These are phyloP conservation scores for Sclerotinia sclerotiorum DNA, from an alignment of 2,329 filamentous ascomycete genomes.

Conservation along the genomic window DNA sequence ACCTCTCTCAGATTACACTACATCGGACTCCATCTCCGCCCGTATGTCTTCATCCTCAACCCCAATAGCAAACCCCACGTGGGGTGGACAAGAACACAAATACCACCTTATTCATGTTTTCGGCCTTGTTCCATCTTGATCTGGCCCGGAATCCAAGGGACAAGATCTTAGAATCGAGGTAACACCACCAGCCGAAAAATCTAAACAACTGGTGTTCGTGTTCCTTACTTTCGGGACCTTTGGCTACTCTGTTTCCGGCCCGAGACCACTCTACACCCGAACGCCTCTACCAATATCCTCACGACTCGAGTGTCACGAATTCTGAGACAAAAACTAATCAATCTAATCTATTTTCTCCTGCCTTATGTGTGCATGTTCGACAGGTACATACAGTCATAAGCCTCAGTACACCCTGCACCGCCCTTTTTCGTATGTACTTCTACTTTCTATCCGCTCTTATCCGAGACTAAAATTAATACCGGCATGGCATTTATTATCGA, in stretches of 20 bases:
- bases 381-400: neutral
- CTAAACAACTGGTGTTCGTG: neutral
- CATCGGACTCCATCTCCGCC: neutral
- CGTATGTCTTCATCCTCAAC: slow-evolving; percentile 1
- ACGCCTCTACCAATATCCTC: neutral
- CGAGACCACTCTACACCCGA: neutral
- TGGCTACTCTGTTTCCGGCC: slow-evolving; percentile 5
- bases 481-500: slow-evolving; percentile 10
- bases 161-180: neutral
- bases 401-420: slow-evolving; percentile 1
- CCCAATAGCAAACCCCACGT: slow-evolving; percentile 11
- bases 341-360: slow-evolving; percentile 12
- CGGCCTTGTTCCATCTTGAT: slow-evolving; percentile 1
- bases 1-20: slow-evolving; percentile 2
- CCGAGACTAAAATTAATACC: slow-evolving; percentile 14
- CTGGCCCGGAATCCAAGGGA: slow-evolving; percentile 9
- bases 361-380: neutral
- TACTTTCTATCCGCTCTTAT: neutral
- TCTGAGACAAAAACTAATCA: slow-evolving; percentile 8
- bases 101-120: slow-evolving; percentile 3
- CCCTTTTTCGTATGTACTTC: slow-evolving; percentile 4
- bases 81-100: slow-evolving; percentile 10
- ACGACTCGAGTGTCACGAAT: neutral
- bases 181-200: neutral
- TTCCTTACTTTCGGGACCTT: neutral